These are phyloP conservation scores for Anisodus acutangulus DNA, from an alignment of 257 asterid genomes.

Conservation along the genomic window DNA sequence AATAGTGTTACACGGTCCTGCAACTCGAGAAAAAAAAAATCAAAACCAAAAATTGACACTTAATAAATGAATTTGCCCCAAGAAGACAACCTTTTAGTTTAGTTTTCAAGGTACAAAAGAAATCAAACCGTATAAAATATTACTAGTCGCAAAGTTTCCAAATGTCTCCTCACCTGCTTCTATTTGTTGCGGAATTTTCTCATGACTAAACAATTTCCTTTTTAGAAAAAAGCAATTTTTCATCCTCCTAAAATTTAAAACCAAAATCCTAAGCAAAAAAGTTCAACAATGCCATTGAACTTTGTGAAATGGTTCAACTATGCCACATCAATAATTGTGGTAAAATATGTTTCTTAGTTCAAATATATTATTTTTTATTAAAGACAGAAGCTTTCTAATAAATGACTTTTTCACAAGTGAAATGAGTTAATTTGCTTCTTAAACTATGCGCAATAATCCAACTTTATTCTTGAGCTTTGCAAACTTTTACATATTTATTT, in stretches of 20 bases:
- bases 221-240: background rate
- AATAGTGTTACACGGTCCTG: no score
- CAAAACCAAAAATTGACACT: background rate
- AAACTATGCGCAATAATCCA: background rate
- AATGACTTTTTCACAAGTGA: background rate
- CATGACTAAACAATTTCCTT: background rate
- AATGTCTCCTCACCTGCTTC: constrained; percentile 3
- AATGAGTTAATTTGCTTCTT: background rate
- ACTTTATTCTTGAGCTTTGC: background rate
- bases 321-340: background rate
- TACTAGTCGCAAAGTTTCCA: background rate
- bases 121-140: background rate
- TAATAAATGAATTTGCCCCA: background rate
- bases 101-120: background rate
- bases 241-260: background rate
- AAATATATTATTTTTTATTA: background rate
- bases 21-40: no score
- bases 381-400: background rate
- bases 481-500: background rate
- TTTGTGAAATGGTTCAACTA: background rate
- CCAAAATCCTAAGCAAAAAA: background rate
- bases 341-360: background rate
- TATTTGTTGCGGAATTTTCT: background rate
- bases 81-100: background rate
- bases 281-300: background rate